phyloP scores from a whole-genome alignment of 2,329 filamentous ascomycete genomes.

The Coniochaeta prunicola region DNA sequence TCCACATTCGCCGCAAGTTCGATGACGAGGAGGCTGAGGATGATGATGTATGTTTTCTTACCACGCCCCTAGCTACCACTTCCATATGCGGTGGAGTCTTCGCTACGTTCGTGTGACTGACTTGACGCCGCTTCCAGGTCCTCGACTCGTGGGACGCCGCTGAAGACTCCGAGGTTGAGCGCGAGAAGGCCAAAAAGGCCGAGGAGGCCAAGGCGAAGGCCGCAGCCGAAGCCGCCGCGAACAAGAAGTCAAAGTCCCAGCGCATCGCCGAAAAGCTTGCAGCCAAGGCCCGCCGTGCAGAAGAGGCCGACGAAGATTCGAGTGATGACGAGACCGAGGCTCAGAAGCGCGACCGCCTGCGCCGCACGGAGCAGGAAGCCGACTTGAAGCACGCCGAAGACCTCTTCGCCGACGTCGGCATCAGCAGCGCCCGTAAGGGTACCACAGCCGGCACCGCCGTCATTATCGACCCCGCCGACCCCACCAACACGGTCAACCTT shows the following conservation, averaged over 20 bases:
- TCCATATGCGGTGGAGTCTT: background rate
- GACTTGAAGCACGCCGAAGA: constrained; percentile 89
- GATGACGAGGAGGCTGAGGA: constrained; percentile 86
- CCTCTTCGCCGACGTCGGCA: constrained; percentile 72
- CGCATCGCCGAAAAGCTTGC: constrained; percentile 75
- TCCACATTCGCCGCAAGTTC: constrained; percentile 54
- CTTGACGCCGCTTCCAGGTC: constrained; percentile 46
- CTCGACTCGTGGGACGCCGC: constrained; percentile 95
- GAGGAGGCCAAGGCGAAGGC: constrained; percentile 83
- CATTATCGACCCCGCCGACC: constrained; percentile 63
- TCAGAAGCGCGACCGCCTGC: constrained; percentile 66
- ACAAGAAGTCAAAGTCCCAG: constrained; percentile 83
- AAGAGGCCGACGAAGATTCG: constrained; percentile 49
- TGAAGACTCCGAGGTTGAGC: constrained; percentile 94
- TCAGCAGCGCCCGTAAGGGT: constrained; percentile 65
- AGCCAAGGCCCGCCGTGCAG: constrained; percentile 45
- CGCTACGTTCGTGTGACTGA: constrained; percentile 1
- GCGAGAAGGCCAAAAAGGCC: constrained; percentile 87
- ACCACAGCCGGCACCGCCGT: constrained; percentile 59
- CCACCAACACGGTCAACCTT: constrained; percentile 74
- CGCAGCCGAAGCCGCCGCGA: constrained; percentile 78
- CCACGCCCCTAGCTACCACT: background rate
- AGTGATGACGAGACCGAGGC: constrained; percentile 63
- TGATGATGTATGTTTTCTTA: constrained; percentile 55
- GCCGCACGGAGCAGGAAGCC: constrained; percentile 74